Evolutionary conservation across 345 rosid genomes (phyloP).

Genomic region (Aurinia saxatilis): DNA sequence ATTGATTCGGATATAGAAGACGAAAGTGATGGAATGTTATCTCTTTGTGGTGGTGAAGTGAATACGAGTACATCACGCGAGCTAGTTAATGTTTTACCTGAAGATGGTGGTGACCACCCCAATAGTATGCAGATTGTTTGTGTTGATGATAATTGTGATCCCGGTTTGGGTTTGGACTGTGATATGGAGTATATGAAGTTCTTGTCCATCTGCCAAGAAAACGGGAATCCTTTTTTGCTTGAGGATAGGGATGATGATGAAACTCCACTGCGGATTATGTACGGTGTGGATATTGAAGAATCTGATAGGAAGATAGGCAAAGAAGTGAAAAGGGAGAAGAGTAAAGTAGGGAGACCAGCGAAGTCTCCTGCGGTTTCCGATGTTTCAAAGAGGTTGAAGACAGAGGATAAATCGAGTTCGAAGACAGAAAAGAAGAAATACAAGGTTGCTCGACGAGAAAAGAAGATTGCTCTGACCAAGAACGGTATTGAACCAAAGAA

Average conservation of each 20-base stretch:
- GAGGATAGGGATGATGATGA: conserved; percentile 19
- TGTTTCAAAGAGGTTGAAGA: conserved; percentile 9
- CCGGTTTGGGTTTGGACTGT: background rate
- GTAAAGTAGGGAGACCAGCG: background rate
- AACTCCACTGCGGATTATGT: background rate
- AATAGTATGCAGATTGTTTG: background rate
- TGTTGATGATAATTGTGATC: background rate
- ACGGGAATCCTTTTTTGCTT: conserved; percentile 6
- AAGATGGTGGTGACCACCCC: background rate
- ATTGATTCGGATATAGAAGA: conserved; percentile 4
- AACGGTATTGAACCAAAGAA: background rate
- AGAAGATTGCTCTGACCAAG: background rate
- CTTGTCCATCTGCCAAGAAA: background rate
- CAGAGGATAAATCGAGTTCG: background rate
- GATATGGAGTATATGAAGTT: conserved; percentile 12
- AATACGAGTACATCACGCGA: conserved; percentile 21
- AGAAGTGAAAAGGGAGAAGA: background rate
- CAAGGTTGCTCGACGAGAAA: background rate
- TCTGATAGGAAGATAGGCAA: background rate
- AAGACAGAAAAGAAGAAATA: background rate
- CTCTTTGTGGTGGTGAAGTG: conserved; percentile 10
- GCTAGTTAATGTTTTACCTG: background rate
- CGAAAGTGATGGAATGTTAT: background rate
- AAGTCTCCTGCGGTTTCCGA: background rate
- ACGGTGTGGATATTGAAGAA: background rate